A percentile compares a stretch with the other conserved stretches of the same genome.
phyloP scores from a whole-genome alignment of 2,329 filamentous ascomycete species.

The Akanthomyces dipterigenus region DNA sequence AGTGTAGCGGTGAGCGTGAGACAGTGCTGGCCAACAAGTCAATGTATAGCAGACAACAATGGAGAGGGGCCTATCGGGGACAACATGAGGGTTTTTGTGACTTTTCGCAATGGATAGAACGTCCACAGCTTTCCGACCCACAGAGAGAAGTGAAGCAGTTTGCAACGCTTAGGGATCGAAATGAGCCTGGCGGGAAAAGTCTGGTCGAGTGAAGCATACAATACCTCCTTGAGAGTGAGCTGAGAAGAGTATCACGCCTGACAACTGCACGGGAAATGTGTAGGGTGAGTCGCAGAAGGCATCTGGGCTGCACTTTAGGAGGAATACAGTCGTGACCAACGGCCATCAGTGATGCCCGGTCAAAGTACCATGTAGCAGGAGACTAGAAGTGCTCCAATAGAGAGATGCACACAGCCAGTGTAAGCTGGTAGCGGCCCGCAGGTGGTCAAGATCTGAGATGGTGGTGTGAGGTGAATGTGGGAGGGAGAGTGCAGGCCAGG shows the following conservation, averaged over 20 bases:
- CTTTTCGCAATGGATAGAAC: too few relatives aligned
- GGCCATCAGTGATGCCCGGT: neutral
- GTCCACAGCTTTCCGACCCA: neutral
- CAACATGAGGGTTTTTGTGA: neutral
- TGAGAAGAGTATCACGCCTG: neutral
- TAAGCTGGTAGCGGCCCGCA: neutral
- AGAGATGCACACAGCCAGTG: neutral
- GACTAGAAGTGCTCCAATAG: neutral
- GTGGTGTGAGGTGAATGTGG: conserved; percentile 1
- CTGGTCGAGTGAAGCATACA: neutral
- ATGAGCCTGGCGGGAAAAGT: neutral
- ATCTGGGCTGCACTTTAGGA: neutral
- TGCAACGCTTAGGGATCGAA: neutral
- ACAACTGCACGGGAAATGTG: neutral
- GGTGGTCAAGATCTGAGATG: neutral
- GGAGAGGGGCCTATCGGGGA: neutral
- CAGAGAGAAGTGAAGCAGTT: neutral
- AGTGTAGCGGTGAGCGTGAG: neutral
- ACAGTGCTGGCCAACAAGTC: neutral
- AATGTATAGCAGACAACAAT: neutral
- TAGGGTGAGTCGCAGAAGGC: neutral
- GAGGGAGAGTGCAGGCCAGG: neutral
- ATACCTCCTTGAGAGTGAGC: neutral
- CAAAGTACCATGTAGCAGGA: neutral
- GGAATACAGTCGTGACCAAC: neutral